Evolutionary conservation across 2,329 filamentous ascomycete species (phyloP).

Genomic region (Ascochyta viciae-villosae): DNA sequence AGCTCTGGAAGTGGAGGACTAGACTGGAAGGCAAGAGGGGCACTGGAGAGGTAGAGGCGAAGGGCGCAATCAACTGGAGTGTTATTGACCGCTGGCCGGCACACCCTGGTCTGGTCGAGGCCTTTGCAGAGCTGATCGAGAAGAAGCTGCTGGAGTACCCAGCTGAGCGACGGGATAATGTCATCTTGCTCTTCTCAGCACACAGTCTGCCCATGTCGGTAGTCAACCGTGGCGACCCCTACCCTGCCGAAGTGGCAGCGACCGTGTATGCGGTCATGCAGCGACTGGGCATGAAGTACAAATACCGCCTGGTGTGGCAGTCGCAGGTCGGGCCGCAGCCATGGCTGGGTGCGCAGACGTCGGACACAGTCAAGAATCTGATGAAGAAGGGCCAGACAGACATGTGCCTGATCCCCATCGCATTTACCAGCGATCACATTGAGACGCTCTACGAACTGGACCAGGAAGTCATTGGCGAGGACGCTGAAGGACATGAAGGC

Average conservation of each 20-base stretch:
- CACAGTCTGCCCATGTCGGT: slow-evolving; percentile 97
- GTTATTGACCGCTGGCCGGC: slow-evolving; percentile 97
- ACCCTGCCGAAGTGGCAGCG: slow-evolving; percentile 92
- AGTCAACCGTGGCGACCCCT: slow-evolving; percentile 95
- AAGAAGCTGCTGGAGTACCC: slow-evolving; percentile 84
- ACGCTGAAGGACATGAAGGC: slow-evolving; percentile 60
- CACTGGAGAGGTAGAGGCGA: slow-evolving; percentile 57
- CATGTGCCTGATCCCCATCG: slow-evolving; percentile 89
- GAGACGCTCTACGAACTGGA: slow-evolving; percentile 96
- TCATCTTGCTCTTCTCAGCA: slow-evolving; percentile 90
- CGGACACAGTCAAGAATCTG: slow-evolving; percentile 85
- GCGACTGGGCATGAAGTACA: slow-evolving; percentile 83
- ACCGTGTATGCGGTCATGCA: slow-evolving; percentile 98
- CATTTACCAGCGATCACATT: slow-evolving; percentile 98
- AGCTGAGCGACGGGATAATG: slow-evolving; percentile 76
- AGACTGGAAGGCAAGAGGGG: slow-evolving; percentile 79
- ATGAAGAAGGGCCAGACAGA: slow-evolving; percentile 91
- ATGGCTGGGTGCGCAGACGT: slow-evolving; percentile 95
- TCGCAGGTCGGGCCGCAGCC: slow-evolving; percentile 95
- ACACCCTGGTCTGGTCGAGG: slow-evolving; percentile 88
- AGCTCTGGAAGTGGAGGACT: slow-evolving; percentile 96
- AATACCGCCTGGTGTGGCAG: slow-evolving; percentile 95
- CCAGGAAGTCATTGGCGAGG: slow-evolving; percentile 89
- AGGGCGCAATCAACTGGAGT: slow-evolving; percentile 88
- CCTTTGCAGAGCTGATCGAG: slow-evolving; percentile 92